Base-by-base conservation (phyloP, 2,329 filamentous ascomycete genomes). In the Colletotrichum eremochloae region DNA sequence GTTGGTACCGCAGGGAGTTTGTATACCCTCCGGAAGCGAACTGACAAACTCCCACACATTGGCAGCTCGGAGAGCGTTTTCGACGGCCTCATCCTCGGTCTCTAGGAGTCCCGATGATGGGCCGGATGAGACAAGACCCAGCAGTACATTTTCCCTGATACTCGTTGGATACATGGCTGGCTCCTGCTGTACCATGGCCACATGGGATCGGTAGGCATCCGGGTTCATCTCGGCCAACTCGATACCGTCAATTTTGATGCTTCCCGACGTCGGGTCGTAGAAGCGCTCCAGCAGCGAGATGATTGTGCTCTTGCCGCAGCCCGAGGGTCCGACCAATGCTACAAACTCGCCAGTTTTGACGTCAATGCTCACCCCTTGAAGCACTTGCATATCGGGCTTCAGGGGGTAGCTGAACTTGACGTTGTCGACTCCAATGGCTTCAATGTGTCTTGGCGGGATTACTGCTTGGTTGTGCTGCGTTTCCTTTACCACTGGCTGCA, bases 1-100 rank as follows among this genome's bases (percentile, higher is more conserved):
- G 57, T 89, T 87, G 75, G 91, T 88, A 1, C 92, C 92, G 31
- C 92, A 91, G 15, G 85, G 82, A 0, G 91, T 92, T 1, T 85
- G 82, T 68, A 93, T 89, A 0, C 89, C 89, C 20, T 69, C 53
- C 1, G 89, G 88, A 0, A 91, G 82, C 1, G 85, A 86, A 0
- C 82, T 79, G 42, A 91, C 83, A 71, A 91, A 91, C 20, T 88
- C 85, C 75, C 86, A 85, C 2, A 87, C 86, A 77, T 89, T 90
- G 29, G 89, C 86, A 61, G 88, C 84, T 42, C 82, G 80, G 70
- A 87, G 89, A 1, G 88, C 88, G 0, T 82, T 79, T 12, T 85
- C 77, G 24, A 90, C 84, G 44, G 5, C 44, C 12, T 83, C 80
- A 3, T 81, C 81, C 29, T 82, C 82, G 29, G 50, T 20, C 12